A percentile compares a stretch with the other conserved stretches of the same genome.
Conservation (phyloP, 768 basidiomycete genomes). For the Phlebiopsis gigantea region DNA sequence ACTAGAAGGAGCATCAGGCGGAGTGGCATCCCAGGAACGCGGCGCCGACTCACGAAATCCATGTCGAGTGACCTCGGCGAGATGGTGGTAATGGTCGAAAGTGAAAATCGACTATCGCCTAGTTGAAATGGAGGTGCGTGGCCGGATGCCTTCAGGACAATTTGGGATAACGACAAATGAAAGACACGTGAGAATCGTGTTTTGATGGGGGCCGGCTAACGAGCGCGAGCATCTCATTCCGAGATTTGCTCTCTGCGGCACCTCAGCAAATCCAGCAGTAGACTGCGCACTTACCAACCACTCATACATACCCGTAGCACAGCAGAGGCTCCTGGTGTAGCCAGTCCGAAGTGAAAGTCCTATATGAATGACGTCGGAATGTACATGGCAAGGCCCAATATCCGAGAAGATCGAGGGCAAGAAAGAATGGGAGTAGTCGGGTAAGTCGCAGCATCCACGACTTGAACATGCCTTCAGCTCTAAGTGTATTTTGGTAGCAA, state of each 20-base stretch:
- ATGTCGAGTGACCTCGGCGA: background rate
- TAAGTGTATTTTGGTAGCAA: slow-evolving; percentile 12
- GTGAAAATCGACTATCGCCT: background rate
- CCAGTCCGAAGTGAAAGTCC: background rate
- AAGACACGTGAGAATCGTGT: background rate
- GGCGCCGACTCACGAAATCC: background rate
- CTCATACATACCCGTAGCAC: background rate
- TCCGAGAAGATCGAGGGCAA: background rate
- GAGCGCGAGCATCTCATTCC: background rate
- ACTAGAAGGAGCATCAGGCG: background rate
- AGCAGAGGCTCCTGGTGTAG: background rate
- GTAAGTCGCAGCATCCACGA: background rate
- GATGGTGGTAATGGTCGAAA: background rate
- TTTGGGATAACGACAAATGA: background rate
- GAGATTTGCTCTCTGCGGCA: background rate
- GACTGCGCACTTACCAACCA: background rate
- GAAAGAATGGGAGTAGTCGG: background rate
- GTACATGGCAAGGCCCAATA: background rate
- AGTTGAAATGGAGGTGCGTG: background rate
- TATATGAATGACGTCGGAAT: background rate
- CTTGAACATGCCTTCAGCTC: slow-evolving; percentile 5
- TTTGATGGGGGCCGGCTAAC: background rate
- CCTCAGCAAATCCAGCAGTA: background rate
- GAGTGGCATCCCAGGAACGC: background rate
- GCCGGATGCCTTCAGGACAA: background rate